Evolutionary conservation across 495 filamentous ascomycete species (phyloP).

Genomic region (Aspergillus homomorphus): DNA sequence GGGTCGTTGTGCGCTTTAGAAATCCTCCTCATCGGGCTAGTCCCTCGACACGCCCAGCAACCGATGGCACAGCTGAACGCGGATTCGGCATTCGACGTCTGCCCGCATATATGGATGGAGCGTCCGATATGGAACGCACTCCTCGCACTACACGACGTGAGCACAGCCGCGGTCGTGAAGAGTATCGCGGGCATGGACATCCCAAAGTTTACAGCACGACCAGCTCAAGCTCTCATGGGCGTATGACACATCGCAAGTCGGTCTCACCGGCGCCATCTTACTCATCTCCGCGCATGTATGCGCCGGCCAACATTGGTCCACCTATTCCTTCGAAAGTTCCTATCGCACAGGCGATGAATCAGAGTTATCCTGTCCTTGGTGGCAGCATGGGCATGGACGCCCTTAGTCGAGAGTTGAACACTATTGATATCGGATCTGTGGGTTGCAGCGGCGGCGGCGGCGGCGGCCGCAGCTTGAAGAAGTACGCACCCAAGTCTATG

Average conservation of each 20-base stretch:
- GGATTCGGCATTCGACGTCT: neutral
- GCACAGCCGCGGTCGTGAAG: slow-evolving; percentile 19
- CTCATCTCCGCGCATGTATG: slow-evolving; percentile 25
- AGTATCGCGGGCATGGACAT: slow-evolving; percentile 24
- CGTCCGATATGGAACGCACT: neutral
- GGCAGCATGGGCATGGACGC: slow-evolving; percentile 53
- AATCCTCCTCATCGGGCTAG: slow-evolving; percentile 32
- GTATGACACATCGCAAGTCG: slow-evolving; percentile 17
- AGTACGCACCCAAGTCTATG: slow-evolving; percentile 4
- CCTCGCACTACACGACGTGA: no score
- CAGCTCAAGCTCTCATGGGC: slow-evolving; percentile 7
- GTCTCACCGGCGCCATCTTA: slow-evolving; percentile 31
- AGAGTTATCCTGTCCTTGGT: slow-evolving; percentile 28
- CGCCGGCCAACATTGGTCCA: slow-evolving; percentile 43
- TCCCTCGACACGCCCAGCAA: neutral
- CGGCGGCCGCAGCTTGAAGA: neutral
- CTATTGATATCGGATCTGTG: slow-evolving; percentile 72
- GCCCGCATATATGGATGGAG: neutral
- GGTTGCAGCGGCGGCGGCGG: slow-evolving; percentile 23
- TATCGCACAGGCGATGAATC: slow-evolving; percentile 38
- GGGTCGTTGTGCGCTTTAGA: slow-evolving; percentile 52
- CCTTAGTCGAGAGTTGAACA: slow-evolving; percentile 74
- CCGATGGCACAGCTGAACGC: neutral
- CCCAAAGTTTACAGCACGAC: slow-evolving; percentile 23
- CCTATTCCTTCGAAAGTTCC: slow-evolving; percentile 77